Conservation (phyloP, 352 stramenopile genomes). For the Phytopythium vexans region DNA sequence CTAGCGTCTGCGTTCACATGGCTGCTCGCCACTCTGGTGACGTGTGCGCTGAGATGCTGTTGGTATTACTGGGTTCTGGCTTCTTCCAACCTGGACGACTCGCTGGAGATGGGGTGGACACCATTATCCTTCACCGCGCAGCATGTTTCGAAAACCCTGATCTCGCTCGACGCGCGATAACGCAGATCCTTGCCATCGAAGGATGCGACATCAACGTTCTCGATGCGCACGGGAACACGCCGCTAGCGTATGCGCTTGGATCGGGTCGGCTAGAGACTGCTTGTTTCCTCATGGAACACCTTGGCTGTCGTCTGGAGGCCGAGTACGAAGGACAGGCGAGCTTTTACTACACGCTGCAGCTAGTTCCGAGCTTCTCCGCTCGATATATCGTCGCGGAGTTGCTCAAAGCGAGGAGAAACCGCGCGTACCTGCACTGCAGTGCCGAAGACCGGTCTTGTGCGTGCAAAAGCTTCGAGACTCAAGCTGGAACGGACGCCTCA, state of each 20-base stretch:
- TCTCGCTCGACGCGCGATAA: constrained; percentile 20
- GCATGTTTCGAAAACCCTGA: constrained; percentile 29
- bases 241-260: constrained; percentile 42
- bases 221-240: constrained; percentile 48
- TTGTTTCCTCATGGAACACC: constrained; percentile 33
- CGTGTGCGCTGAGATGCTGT: constrained; percentile 37
- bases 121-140: constrained; percentile 49
- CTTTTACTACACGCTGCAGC: constrained; percentile 61
- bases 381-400: constrained; percentile 34
- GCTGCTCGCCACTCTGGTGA: constrained; percentile 22
- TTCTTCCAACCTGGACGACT: constrained; percentile 33
- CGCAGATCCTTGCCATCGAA: constrained; percentile 15
- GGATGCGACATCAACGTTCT: constrained; percentile 44
- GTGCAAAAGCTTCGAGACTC: constrained; percentile 61
- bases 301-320: constrained; percentile 29
- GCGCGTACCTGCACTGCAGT: constrained; percentile 52
- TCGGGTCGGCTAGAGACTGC: constrained; percentile 26
- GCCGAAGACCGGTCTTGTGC: constrained; percentile 27
- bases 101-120: constrained; percentile 37
- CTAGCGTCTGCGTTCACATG: constrained; percentile 8
- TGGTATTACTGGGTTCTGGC: constrained; percentile 27
- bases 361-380: constrained; percentile 47
- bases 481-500: background rate
- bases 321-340: constrained; percentile 61
- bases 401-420: constrained; percentile 21